A percentile compares a stretch with the other conserved stretches of the same genome.
phyloP scores from a whole-genome alignment of 2,329 filamentous ascomycete species.

The Aspergillus eucalypticola region DNA sequence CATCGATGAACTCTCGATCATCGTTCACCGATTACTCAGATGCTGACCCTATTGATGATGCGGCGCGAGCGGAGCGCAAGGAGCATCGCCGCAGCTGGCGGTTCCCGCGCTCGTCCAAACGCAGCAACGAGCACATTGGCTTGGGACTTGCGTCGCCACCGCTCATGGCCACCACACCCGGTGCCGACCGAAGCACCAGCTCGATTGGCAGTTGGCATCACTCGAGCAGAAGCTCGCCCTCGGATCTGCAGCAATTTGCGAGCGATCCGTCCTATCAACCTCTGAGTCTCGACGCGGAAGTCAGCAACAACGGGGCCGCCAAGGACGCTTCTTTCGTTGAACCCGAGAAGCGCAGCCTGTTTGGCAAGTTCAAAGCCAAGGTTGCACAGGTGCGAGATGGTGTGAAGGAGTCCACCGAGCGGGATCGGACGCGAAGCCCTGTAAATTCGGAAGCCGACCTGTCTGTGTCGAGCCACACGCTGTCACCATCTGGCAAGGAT shows the following conservation, averaged over 20 bases:
- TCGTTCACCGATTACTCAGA: constrained; percentile 80
- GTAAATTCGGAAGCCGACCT: constrained; percentile 41
- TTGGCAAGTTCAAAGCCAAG: constrained; percentile 67
- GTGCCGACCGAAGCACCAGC: constrained; percentile 66
- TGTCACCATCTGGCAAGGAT: constrained; percentile 35
- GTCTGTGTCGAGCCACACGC: constrained; percentile 33
- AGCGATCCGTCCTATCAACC: constrained; percentile 38
- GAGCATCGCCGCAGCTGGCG: constrained; percentile 74
- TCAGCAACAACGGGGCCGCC: constrained; percentile 35
- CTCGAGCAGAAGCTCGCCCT: constrained; percentile 47
- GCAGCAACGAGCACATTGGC: constrained; percentile 56
- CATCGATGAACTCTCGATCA: constrained; percentile 71
- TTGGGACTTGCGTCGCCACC: constrained; percentile 46
- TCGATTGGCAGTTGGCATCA: constrained; percentile 64
- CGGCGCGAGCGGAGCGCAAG: constrained; percentile 57
- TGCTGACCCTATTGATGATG: constrained; percentile 69
- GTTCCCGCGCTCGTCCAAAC: constrained; percentile 59
- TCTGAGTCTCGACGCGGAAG: constrained; percentile 41
- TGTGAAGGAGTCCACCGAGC: constrained; percentile 54
- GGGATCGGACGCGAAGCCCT: constrained; percentile 55
- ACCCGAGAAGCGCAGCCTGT: constrained; percentile 59
- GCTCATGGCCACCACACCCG: constrained; percentile 62
- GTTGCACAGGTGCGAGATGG: constrained; percentile 57
- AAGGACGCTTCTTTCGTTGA: constrained; percentile 31
- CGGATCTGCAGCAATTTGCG: constrained; percentile 44